Base-by-base conservation (phyloP, 192 early-diverging fungal species). In the Obelidium mucronatum region DNA sequence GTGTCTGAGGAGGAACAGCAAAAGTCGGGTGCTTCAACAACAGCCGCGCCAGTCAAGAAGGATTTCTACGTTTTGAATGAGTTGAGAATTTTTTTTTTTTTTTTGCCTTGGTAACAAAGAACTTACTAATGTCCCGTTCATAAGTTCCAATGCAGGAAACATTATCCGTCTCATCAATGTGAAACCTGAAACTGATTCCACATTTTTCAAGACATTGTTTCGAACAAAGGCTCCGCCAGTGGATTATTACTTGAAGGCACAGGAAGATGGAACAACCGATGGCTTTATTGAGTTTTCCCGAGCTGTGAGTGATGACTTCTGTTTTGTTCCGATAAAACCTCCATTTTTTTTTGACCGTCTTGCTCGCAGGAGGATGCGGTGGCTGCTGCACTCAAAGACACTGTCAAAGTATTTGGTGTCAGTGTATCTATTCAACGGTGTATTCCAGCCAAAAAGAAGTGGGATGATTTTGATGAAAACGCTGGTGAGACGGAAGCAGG, bases 201-300 rank as follows among this genome's bases (percentile, higher is more conserved):
- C 34, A 17, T 48, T 74, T 40, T 70, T 83, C 48, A 70, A 79
- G 40, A 34, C 34, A 2, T 40, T 67, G 8, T 78, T 82, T 61
- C 26, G 40, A 68, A 53, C 51, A 33, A 78, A 77, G 40, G 37
- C 53, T 75, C 59, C 36, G 3, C 78, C 85, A 35, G 65, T 87
- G n/a, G 86, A 87, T 60, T 67, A 85, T 48, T 76, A 72, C 60
- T 19, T 87, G 1, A 59, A 80, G 55, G 67, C 80, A 37, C 78
- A 87, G 40, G 74, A 72, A 17, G 81, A 77, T 51, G 81, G 83
- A 40, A 74, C 56, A 13, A 69, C 78, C 17, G 81, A 83, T 62
- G 86, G 81, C 2, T 87, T 82, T 67, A 59, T 87, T 28, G 86
- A 87, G 59, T 85, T 82, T 44, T 17, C 53, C 19, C 67, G 76